phyloP scores from a whole-genome alignment of 768 basidiomycete species.

The Agrocybe praecox region DNA sequence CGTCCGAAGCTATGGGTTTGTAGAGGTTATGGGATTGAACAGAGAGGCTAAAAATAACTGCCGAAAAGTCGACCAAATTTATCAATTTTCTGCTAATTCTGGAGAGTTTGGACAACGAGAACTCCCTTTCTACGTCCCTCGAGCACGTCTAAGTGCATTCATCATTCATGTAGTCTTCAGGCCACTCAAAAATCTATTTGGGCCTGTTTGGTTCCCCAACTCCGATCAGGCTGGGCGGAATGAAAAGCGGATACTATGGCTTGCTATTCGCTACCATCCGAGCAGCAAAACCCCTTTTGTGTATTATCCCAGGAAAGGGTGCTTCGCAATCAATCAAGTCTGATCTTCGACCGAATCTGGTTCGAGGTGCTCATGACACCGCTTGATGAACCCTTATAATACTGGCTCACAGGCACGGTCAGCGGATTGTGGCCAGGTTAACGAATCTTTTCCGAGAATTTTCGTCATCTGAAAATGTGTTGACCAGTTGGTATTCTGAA shows the following conservation, averaged over 20 bases:
- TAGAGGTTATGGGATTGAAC: too few relatives aligned
- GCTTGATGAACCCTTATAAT: slow-evolving; percentile 45
- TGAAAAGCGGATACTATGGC: slow-evolving; percentile 43
- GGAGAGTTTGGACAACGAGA: too few relatives aligned
- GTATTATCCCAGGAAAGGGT: slow-evolving; percentile 46
- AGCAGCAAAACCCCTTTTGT: slow-evolving; percentile 40
- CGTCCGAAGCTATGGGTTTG: too few relatives aligned
- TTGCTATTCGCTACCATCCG: slow-evolving; percentile 33
- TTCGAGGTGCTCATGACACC: slow-evolving; percentile 46
- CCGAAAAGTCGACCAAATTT: too few relatives aligned
- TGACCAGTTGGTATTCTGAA: slow-evolving; percentile 37
- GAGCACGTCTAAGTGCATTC: too few relatives aligned
- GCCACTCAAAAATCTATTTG: too few relatives aligned
- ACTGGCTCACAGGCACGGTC: slow-evolving; percentile 48
- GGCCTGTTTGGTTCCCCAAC: too few relatives aligned
- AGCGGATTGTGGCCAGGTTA: slow-evolving; percentile 40
- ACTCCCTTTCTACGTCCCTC: too few relatives aligned
- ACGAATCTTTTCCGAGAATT: slow-evolving; percentile 51
- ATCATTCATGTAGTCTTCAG: too few relatives aligned
- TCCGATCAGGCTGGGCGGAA: slow-evolving; percentile 30
- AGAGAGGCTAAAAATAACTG: too few relatives aligned
- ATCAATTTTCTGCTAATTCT: too few relatives aligned
- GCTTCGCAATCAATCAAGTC: slow-evolving; percentile 40
- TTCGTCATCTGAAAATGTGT: slow-evolving; percentile 31
- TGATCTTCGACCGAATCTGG: slow-evolving; percentile 46